Percentiles rank a stretch among this genome's conserved stretches.
These are phyloP conservation scores for Colletotrichum musicola DNA, from an alignment of 2,329 filamentous ascomycete species.

Conservation along the genomic window DNA sequence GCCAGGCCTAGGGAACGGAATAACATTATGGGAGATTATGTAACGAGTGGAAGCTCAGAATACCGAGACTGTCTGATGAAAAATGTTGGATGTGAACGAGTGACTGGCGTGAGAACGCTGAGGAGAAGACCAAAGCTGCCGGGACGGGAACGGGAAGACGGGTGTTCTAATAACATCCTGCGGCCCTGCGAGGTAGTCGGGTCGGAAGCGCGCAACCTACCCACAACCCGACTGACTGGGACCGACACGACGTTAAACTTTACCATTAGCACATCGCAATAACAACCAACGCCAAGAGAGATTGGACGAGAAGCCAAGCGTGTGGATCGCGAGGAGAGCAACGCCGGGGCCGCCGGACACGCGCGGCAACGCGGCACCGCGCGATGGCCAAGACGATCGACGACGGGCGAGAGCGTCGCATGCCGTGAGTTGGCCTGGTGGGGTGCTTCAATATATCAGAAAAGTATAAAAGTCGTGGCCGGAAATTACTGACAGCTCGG, in stretches of 20 bases:
- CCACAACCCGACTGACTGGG: slow-evolving; percentile 6
- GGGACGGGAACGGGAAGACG: background rate
- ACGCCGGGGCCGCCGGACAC: too few relatives aligned
- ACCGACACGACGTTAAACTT: background rate
- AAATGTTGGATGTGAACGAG: slow-evolving; percentile 1
- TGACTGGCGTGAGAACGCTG: slow-evolving; percentile 4
- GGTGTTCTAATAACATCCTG: slow-evolving; percentile 6
- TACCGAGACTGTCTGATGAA: slow-evolving; percentile 9
- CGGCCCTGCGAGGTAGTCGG: background rate
- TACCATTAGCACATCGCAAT: slow-evolving; percentile 4
- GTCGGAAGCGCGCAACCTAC: background rate
- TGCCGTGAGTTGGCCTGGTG: too few relatives aligned
- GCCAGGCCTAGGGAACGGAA: slow-evolving; percentile 22
- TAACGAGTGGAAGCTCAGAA: slow-evolving; percentile 17
- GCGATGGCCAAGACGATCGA: too few relatives aligned
- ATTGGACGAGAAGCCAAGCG: background rate
- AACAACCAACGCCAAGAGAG: background rate
- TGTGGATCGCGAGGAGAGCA: too few relatives aligned
- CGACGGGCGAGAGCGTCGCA: too few relatives aligned
- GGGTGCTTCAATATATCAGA: too few relatives aligned
- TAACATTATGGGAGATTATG: slow-evolving; percentile 21
- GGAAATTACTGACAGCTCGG: too few relatives aligned
- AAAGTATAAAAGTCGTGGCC: too few relatives aligned
- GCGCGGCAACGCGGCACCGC: too few relatives aligned
- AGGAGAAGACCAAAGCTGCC: background rate